A percentile compares a stretch with the other conserved stretches of the same genome.
Evolutionary conservation across 2,329 filamentous ascomycete species (phyloP).

Genomic region (Ampelomyces quisqualis): DNA sequence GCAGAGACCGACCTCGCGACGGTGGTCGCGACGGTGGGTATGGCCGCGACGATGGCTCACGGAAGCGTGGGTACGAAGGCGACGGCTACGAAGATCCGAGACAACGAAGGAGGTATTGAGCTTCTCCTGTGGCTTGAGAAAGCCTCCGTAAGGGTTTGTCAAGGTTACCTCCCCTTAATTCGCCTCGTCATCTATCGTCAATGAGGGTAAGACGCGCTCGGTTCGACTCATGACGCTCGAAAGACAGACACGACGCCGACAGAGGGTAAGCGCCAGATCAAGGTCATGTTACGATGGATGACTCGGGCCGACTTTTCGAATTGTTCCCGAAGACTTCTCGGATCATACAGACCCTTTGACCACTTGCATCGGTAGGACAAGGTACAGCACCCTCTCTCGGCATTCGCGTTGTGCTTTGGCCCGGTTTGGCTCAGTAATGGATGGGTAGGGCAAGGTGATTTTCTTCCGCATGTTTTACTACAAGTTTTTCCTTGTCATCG

Average conservation of each 20-base stretch:
- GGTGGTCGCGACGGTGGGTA: constrained; percentile 29
- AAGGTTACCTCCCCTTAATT: constrained; percentile 40
- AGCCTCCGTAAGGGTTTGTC: constrained; percentile 40
- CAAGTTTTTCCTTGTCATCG: constrained; percentile 9
- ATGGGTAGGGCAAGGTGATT: constrained; percentile 33
- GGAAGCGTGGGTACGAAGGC: constrained; percentile 61
- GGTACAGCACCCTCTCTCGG: not conserved
- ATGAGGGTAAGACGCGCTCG: constrained; percentile 39
- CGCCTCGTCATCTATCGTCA: constrained; percentile 35
- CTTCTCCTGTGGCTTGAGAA: constrained; percentile 16
- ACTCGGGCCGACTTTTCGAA: too few species aligned
- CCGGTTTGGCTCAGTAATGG: not conserved
- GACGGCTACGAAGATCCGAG: constrained; percentile 75
- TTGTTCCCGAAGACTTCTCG: too few species aligned
- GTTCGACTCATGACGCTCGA: constrained; percentile 19
- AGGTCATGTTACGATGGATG: not conserved
- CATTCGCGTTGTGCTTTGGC: constrained; percentile 1
- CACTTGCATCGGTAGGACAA: not conserved
- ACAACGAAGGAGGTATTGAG: constrained; percentile 61
- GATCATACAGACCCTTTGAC: too few species aligned
- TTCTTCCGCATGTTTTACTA: constrained; percentile 20
- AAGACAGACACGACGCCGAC: constrained; percentile 13
- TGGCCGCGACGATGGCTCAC: constrained; percentile 44
- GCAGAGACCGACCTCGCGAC: constrained; percentile 51
- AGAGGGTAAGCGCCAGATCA: constrained; percentile 28